Evolutionary conservation across 2,329 filamentous ascomycete genomes (phyloP).

Genomic region (Calycina marina): DNA sequence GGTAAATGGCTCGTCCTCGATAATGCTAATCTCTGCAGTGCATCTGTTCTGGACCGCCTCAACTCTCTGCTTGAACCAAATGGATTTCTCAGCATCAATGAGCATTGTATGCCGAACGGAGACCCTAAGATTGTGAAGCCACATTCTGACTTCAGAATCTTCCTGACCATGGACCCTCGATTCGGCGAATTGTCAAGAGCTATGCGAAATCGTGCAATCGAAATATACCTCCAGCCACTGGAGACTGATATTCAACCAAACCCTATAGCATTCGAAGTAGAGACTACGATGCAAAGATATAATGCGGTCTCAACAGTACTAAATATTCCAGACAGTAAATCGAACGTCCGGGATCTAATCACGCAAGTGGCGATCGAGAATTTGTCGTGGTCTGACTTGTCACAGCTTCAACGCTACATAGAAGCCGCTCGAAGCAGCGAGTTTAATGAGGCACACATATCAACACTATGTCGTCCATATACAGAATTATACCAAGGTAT

Average conservation of each 20-base stretch:
- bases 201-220: conserved; percentile 89
- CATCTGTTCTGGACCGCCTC: conserved; percentile 82
- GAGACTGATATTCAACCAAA: not conserved
- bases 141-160: conserved; percentile 79
- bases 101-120: conserved; percentile 74
- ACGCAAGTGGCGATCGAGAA: conserved; percentile 19
- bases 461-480: conserved; percentile 5
- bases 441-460: not conserved
- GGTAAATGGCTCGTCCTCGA: conserved; percentile 92
- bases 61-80: conserved; percentile 90
- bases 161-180: conserved; percentile 82
- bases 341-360: conserved; percentile 5
- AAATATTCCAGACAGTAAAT: conserved; percentile 2
- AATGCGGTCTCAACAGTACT: conserved; percentile 11
- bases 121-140: conserved; percentile 67
- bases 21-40: conserved; percentile 92
- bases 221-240: conserved; percentile 56
- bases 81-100: conserved; percentile 79
- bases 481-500: conserved; percentile 14
- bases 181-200: conserved; percentile 90
- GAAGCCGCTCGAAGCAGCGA: conserved; percentile 5
- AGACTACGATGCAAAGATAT: conserved; percentile 20
- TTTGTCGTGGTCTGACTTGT: conserved; percentile 20
- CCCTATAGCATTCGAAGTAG: conserved; percentile 5
- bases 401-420: conserved; percentile 17